Evolutionary conservation across 352 stramenopile species (phyloP).

Genomic region (Globisporangium apiculatum): DNA sequence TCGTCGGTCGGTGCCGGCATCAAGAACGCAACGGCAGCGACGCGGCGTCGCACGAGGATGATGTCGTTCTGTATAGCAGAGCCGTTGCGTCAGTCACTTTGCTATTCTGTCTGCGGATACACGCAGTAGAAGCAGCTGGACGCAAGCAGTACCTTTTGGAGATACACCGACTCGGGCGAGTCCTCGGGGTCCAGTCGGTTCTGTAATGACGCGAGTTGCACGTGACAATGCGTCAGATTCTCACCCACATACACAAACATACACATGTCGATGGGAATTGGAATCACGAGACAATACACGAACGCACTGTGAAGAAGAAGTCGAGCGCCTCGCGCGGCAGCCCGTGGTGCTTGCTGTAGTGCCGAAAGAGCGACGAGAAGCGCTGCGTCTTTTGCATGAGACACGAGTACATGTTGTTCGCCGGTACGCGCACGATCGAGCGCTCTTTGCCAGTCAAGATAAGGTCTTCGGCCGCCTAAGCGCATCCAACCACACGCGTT

Average conservation of each 20-base stretch:
- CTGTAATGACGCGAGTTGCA: slow-evolving; percentile 16
- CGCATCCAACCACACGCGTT: not conserved
- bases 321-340: slow-evolving; percentile 95
- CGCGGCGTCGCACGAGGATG: slow-evolving; percentile 67
- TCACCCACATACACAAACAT: not conserved
- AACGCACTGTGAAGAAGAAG: slow-evolving; percentile 93
- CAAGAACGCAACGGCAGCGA: slow-evolving; percentile 25
- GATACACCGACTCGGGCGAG: slow-evolving; percentile 76
- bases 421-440: slow-evolving; percentile 75
- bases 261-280: not conserved
- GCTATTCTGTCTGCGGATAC: too few species aligned
- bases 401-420: slow-evolving; percentile 91
- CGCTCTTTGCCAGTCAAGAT: slow-evolving; percentile 71
- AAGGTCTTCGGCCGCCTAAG: slow-evolving; percentile 66
- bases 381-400: slow-evolving; percentile 98
- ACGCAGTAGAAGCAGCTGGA: not conserved
- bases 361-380: slow-evolving; percentile 96
- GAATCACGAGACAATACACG: too few species aligned
- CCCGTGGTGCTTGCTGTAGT: slow-evolving; percentile 99
- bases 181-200: slow-evolving; percentile 74
- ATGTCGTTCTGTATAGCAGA: slow-evolving; percentile 64
- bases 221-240: not conserved
- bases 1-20: slow-evolving; percentile 57
- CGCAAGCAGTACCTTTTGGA: slow-evolving; percentile 61
- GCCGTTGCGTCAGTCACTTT: not conserved